Evolutionary conservation across 2,329 filamentous ascomycete species (phyloP), one percentile per base, ranked within the genome.

Genomic region (Ophioceras dolichostomum): DNA sequence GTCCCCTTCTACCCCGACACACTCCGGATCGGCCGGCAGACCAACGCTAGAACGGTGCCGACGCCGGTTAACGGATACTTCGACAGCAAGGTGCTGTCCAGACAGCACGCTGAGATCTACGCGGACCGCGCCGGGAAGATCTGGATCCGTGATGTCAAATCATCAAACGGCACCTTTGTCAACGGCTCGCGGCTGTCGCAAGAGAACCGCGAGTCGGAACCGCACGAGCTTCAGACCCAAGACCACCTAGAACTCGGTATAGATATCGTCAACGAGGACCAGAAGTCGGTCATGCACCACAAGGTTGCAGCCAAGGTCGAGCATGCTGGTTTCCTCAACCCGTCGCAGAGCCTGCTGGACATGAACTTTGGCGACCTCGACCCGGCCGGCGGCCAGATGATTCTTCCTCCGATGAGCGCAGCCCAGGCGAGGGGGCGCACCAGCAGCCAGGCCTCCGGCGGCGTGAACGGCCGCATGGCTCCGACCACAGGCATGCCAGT

Each of bases 241-340:
- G 91, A 98, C 54, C 85, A 91, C 44, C 66, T 98, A 37, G 91
- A 98, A 55, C 70, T 98, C 26, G 91, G 91, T 39, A 98, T 98
- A 50, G 91, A 98, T 54, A 98, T 98, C 52, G 89, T 98, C 36
- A 94, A 86, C 58, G 91, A 98, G 57, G 91, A 98, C 55, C 89
- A 96, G 57, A 96, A 94, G 62, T 95, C 88, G 0, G 87, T 98
- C 20, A 88, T 98, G 12, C 91, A 98, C 54, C 91, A 96, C 64
- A 98, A 98, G 55, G 91, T 98, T 34, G 88, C 89, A 16, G 88
- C 91, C 39, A 93, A 93, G 55, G 87, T 98, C 39, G 91, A 98
- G 57, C 86, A 95, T 61, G 87, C 91, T 28, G 91, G 91, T 6
- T 81, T 89, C 45, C 74, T 88, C 44, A 79, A 73, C 32, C 73